These are phyloP conservation scores for Saposhnikovia divaricata DNA, from an alignment of 129 eudicot species.

Conservation along the genomic window DNA sequence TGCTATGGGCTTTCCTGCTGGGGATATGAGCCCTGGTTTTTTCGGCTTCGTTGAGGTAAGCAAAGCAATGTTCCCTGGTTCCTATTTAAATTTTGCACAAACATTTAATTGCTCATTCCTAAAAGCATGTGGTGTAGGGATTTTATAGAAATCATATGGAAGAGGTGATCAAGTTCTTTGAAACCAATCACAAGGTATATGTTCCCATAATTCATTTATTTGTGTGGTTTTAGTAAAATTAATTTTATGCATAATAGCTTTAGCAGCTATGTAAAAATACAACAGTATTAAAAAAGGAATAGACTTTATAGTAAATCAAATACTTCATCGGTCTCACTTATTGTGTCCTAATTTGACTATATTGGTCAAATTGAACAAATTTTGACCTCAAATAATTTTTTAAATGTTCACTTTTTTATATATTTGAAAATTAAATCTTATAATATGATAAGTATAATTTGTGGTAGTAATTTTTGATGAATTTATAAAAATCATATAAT, in stretches of 20 bases:
- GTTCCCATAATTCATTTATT: not conserved
- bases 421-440: no score
- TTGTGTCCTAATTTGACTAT: no score
- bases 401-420: no score
- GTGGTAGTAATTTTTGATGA: no score
- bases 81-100: not conserved
- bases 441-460: no score
- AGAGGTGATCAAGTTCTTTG: conserved; percentile 87
- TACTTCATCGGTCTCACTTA: not conserved
- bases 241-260: not conserved
- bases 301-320: not conserved
- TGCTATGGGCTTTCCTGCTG: conserved; percentile 99
- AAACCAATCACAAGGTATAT: conserved; percentile 84
- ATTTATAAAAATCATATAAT: no score
- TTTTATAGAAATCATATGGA: conserved; percentile 96
- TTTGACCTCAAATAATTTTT: no score
- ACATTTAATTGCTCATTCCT: not conserved
- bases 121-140: conserved; percentile 46
- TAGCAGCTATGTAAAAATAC: not conserved
- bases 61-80: not conserved
- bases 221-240: not conserved
- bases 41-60: conserved; percentile 79
- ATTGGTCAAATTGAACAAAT: no score
- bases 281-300: no score
- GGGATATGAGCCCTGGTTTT: conserved; percentile 96